phyloP scores from a whole-genome alignment of 345 rosid genomes.

The Eucalyptus leucophloia region DNA sequence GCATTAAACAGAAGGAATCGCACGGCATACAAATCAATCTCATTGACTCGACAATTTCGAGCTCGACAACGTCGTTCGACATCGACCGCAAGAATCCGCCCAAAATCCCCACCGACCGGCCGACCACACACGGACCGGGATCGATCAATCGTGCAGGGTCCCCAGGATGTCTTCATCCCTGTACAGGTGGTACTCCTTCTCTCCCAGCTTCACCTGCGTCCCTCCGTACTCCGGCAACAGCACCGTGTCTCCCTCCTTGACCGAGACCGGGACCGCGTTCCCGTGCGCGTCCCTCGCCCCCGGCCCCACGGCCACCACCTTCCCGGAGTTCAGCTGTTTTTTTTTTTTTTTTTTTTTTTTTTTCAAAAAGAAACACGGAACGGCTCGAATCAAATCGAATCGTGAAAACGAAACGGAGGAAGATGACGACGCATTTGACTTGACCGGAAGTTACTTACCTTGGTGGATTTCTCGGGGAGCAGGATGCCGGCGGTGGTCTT shows the following conservation, averaged over 20 bases:
- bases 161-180: constrained; percentile 87
- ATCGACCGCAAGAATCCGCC: background rate
- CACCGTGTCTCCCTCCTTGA: constrained; percentile 86
- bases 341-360: background rate
- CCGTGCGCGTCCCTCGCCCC: constrained; percentile 55
- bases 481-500: constrained; percentile 72
- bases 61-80: background rate
- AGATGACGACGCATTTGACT: background rate
- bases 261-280: constrained; percentile 39
- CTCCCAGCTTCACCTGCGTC: constrained; percentile 67
- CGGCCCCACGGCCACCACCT: constrained; percentile 67
- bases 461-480: constrained; percentile 60
- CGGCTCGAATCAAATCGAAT: background rate
- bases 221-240: constrained; percentile 85
- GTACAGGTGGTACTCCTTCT: constrained; percentile 60
- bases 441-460: constrained; percentile 12
- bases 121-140: background rate
- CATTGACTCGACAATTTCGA: background rate
- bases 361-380: background rate
- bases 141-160: constrained; percentile 39
- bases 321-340: constrained; percentile 70
- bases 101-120: background rate
- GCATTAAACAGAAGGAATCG: background rate
- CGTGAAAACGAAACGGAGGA: background rate
- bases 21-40: background rate